Evolutionary conservation across 2,329 filamentous ascomycete species (phyloP).

Genomic region (Aspergillus fumigatus): DNA sequence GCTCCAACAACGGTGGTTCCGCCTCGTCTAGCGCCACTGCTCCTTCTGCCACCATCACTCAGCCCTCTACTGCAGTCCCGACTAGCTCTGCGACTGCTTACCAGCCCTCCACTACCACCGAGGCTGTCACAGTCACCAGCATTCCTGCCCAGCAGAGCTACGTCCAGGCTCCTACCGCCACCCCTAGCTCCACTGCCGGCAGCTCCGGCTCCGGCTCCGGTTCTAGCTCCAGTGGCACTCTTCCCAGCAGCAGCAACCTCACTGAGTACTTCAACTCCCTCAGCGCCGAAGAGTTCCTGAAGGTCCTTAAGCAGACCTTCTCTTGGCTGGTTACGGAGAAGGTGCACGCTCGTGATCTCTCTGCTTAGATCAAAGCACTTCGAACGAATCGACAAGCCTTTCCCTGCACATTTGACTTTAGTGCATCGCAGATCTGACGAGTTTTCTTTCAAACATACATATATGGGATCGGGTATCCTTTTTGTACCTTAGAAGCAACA

Average conservation of each 20-base stretch:
- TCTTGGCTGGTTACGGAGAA: constrained; percentile 31
- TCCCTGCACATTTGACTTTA: constrained; percentile 4
- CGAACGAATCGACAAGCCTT: constrained; percentile 9
- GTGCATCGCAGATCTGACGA: constrained; percentile 3
- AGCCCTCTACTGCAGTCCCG: constrained; percentile 13
- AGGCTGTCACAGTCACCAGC: constrained; percentile 20
- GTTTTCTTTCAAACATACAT: not conserved
- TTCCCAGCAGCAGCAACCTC: constrained; percentile 17
- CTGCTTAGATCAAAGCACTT: constrained; percentile 15
- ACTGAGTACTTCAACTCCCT: constrained; percentile 28
- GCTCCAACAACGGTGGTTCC: constrained; percentile 11
- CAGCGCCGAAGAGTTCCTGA: constrained; percentile 28
- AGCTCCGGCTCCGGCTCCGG: constrained; percentile 5
- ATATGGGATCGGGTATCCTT: constrained; percentile 15
- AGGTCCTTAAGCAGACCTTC: constrained; percentile 24
- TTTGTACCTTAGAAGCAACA: constrained; percentile 3
- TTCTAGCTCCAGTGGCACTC: constrained; percentile 10
- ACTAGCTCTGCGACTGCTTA: constrained; percentile 18
- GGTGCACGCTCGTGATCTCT: constrained; percentile 28
- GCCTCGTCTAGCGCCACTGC: constrained; percentile 8
- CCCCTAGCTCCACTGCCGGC: constrained; percentile 5
- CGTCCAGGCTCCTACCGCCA: constrained; percentile 12
- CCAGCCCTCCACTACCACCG: constrained; percentile 19
- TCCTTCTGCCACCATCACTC: constrained; percentile 10
- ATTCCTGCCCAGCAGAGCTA: constrained; percentile 19